Base-by-base conservation (phyloP, 179 eudicot genomes). In the Gypsophila paniculata region DNA sequence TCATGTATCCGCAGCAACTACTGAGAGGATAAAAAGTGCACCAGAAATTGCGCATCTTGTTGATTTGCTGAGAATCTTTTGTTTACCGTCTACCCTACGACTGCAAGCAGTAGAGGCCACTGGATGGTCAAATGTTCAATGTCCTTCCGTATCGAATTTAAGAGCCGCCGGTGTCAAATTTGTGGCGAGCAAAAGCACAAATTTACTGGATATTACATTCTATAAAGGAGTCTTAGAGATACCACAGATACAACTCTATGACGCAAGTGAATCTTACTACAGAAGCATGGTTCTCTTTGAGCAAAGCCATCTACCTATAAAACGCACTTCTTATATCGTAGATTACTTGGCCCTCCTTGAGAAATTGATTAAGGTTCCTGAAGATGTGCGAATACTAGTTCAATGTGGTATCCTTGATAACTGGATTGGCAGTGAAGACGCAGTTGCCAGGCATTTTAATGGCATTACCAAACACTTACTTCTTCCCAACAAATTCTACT, bases 321-420 rank as follows among this genome's bases (percentile, higher is more conserved):
- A 8, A 1, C n/a, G n/a, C 6, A 70, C 68, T 46, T 65, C 79
- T 38, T 82, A 75, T 46, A 18, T 66, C 0, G 64, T 79, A 34
- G 72, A 72, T 51, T 72, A 72, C 68, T 26, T 72, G 15, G 29
- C 11, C 29, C 66, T 79, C 68, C 67, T 82, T 32, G 77, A 77
- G 42, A 60, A 57, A 25, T 65, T 82, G 18, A 70, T 82, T 29
- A 44, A 72, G 54, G 78, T 72, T 0, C 54, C 65, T 0, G 74
- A 68, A 67, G 76, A 77, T 8, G 69, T 81, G 32, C 53, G 34
- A 19, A 54, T 69, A 29, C 62, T 69, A 0, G 72, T 55, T 36
- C 61, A 69, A 54, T 0, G 44, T 32, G 76, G 78, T 7, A 78
- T 81, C 18, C 69, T 81, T 17, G 59, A 68, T 52, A 67, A 78